Base-by-base conservation (phyloP, 495 filamentous ascomycete species). In the Apiosordaria backusii region DNA sequence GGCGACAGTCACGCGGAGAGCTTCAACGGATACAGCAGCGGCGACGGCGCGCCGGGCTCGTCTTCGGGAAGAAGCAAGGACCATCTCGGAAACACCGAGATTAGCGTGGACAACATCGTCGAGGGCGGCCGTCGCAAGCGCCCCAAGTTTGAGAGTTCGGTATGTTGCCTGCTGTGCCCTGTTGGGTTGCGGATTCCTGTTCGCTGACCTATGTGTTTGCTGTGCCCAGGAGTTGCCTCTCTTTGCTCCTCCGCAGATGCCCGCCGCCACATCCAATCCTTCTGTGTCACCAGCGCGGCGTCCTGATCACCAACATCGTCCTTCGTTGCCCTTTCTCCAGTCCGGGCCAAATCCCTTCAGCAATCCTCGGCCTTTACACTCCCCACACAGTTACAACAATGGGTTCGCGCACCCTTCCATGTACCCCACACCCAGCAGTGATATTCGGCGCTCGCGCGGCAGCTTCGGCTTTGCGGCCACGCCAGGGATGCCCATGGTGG, bases 71-170 rank as follows among this genome's bases (percentile, higher is more conserved):
- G 87, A 70, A 82, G 86, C 68, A 91, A 88, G 72, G 93, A 97
- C 72, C 88, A 90, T 60, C 82, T 96, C 65, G 91, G 89, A n/a
- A 96, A 91, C 74, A 93, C 95, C 4, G 95, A 98, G 65, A 99
- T 99, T 72, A 97, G 93, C 76, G 85, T 97, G 68, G 92, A 96
- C 65, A 99, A 99, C 73, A 98, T 99, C 78, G 90, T 99, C 63
- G 93, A 98, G 78, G 95, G 96, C 71, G 92, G 92, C 68, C 88
- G 95, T 77, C 87, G 95, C 68, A 97, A 99, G 83, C 87, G 92
- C 73, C 91, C 95, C 67, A 97, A 97, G 81, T 99, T 99, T 76
- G 92, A 97, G 70, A 97, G 93, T 79, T 96, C 93, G 70, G 93
- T 97, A 85, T 87, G 92, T 53, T 70, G 54, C 10, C 7, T 23